These are phyloP conservation scores for Russula sp. DNA, from an alignment of 768 basidiomycete genomes.

Conservation along the genomic window DNA sequence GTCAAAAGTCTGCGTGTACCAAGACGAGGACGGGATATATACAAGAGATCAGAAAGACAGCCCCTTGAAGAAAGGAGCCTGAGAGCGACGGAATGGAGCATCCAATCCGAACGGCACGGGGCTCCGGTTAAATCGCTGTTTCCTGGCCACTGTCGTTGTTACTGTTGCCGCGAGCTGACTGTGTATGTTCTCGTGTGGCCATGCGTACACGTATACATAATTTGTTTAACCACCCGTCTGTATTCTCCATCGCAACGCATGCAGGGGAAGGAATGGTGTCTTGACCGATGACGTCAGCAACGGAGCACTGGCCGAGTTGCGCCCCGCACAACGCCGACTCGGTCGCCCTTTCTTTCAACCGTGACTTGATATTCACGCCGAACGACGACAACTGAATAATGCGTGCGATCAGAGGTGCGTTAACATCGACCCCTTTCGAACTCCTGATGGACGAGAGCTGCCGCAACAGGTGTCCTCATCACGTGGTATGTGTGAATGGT, in stretches of 20 bases:
- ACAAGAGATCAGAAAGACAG: neutral
- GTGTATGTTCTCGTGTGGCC: neutral
- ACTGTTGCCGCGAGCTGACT: neutral
- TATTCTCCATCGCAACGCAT: neutral
- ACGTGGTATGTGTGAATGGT: slow-evolving; percentile 46
- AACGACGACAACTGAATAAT: neutral
- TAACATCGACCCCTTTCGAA: neutral
- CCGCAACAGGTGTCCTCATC: slow-evolving; percentile 53
- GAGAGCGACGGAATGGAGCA: neutral
- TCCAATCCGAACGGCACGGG: slow-evolving; percentile 13
- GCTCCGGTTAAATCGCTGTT: neutral
- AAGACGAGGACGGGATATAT: neutral
- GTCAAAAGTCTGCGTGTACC: neutral
- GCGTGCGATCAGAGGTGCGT: slow-evolving; percentile 14
- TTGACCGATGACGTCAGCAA: no score
- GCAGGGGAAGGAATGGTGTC: no score
- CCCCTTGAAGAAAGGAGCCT: slow-evolving; percentile 10
- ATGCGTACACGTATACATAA: neutral
- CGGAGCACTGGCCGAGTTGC: no score
- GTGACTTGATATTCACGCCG: no score
- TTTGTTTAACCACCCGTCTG: neutral
- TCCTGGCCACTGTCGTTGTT: neutral
- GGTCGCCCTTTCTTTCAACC: no score
- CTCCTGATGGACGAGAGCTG: neutral
- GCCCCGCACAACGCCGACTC: no score